Evolutionary conservation across 2,329 filamentous ascomycete species (phyloP).

Genomic region (Cordyceps cicadae): DNA sequence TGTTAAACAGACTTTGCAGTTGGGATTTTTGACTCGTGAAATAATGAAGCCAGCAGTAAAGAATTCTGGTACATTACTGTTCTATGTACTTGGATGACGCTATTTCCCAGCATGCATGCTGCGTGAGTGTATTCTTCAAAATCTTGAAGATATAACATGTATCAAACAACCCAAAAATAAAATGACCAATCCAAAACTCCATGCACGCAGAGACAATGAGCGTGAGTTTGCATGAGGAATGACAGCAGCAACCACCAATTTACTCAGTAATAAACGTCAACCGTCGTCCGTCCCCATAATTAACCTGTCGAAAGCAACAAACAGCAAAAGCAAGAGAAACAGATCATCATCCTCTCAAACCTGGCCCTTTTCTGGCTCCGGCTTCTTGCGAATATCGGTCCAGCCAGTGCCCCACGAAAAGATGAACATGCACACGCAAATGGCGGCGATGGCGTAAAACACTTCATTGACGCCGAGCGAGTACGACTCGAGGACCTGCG

Average conservation of each 20-base stretch:
- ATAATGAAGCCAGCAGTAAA: too few species aligned
- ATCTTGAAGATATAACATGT: not conserved
- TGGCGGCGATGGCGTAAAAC: conserved; percentile 24
- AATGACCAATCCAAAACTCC: conserved; percentile 7
- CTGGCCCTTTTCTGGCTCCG: conserved; percentile 15
- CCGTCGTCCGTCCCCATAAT: not conserved
- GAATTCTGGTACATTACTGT: not conserved
- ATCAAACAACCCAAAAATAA: not conserved
- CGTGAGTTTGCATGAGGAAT: not conserved
- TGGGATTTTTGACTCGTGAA: too few species aligned
- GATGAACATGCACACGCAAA: conserved; percentile 24
- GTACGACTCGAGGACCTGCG: conserved; percentile 33
- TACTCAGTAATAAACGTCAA: not conserved
- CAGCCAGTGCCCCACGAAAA: conserved; percentile 37
- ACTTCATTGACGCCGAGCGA: conserved; percentile 24
- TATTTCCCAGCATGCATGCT: not conserved
- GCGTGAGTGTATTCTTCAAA: not conserved
- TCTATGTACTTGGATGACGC: not conserved
- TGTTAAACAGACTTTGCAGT: too few species aligned
- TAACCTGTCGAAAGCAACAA: not conserved
- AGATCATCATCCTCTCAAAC: conserved; percentile 11
- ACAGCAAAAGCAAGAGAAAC: not conserved
- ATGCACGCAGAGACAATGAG: conserved; percentile 9
- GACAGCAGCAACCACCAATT: not conserved
- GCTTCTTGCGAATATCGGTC: conserved; percentile 35